Percentiles rank a stretch among this genome's conserved stretches.
Evolutionary conservation across 176 grass and related monocot species (phyloP).

Genomic region (Oryza punctata): DNA sequence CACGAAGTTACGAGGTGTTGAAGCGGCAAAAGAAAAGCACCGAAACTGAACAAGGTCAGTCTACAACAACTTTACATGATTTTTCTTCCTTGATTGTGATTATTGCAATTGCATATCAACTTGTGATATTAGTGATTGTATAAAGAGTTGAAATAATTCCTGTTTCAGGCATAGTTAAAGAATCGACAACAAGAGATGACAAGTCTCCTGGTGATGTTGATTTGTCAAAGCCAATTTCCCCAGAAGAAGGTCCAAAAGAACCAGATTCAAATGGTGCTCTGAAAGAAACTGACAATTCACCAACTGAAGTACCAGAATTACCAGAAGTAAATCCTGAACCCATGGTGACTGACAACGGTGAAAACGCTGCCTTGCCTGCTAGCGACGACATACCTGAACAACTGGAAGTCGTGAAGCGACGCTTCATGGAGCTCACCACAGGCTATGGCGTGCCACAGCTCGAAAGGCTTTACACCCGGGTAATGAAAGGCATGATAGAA

Average conservation of each 20-base stretch:
- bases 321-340: conserved; percentile 41
- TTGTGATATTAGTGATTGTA: not conserved
- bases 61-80: conserved; percentile 17
- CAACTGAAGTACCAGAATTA: conserved; percentile 41
- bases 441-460: conserved; percentile 78
- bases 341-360: conserved; percentile 34
- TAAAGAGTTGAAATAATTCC: not conserved
- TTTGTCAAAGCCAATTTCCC: conserved; percentile 50
- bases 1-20: conserved; percentile 78
- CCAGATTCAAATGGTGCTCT: conserved; percentile 53
- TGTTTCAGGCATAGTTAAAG: conserved; percentile 59
- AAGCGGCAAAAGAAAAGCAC: conserved; percentile 76
- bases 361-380: conserved; percentile 5
- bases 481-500: conserved; percentile 67
- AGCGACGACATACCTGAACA: conserved; percentile 50
- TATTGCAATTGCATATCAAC: not conserved
- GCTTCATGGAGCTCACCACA: conserved; percentile 64
- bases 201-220: conserved; percentile 51
- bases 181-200: conserved; percentile 49
- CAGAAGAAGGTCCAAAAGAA: conserved; percentile 49
- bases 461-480: conserved; percentile 75
- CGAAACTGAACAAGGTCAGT: conserved; percentile 68
- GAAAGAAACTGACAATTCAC: conserved; percentile 38
- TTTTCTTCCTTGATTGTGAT: conserved; percentile 6
- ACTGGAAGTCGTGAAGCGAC: conserved; percentile 51